Conservation (phyloP, 2,329 filamentous ascomycete genomes). For the Aspergillus ruber region DNA sequence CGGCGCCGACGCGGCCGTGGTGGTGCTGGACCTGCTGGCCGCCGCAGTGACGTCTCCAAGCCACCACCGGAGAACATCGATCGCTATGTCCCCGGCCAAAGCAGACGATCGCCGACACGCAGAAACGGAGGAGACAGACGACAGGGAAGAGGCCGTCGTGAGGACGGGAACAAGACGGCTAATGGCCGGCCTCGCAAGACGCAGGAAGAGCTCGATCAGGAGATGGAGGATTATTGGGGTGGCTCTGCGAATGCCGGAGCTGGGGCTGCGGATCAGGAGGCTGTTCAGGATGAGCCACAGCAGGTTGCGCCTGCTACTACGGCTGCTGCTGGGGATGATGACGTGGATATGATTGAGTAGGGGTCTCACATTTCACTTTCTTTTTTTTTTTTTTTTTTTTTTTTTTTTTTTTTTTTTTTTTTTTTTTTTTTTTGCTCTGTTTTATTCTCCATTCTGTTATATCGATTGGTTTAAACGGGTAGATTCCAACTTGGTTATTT, state of each 20-base stretch:
- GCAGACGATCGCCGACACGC: constrained; percentile 36
- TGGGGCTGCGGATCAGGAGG: constrained; percentile 32
- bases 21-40: constrained; percentile 46
- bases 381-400: too few relatives aligned
- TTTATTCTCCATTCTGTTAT: not conserved
- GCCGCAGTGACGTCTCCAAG: constrained; percentile 49
- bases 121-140: constrained; percentile 47
- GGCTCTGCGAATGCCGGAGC: constrained; percentile 32
- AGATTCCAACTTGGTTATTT: not conserved
- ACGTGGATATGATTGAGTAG: constrained; percentile 66
- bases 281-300: constrained; percentile 14
- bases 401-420: too few relatives aligned
- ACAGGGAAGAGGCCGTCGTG: constrained; percentile 36
- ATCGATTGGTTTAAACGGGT: not conserved
- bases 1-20: constrained; percentile 27
- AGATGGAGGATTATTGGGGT: constrained; percentile 92
- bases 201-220: constrained; percentile 85
- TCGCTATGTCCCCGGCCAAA: constrained; percentile 65
- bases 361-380: not conserved
- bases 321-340: constrained; percentile 42
- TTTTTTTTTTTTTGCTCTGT: too few relatives aligned
- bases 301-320: constrained; percentile 25
- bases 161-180: constrained; percentile 36
- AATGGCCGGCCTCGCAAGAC: constrained; percentile 68
- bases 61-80: constrained; percentile 65